Evolutionary conservation across 139 green algal species (phyloP).

Genomic region (Chlorella sorokiniana): DNA sequence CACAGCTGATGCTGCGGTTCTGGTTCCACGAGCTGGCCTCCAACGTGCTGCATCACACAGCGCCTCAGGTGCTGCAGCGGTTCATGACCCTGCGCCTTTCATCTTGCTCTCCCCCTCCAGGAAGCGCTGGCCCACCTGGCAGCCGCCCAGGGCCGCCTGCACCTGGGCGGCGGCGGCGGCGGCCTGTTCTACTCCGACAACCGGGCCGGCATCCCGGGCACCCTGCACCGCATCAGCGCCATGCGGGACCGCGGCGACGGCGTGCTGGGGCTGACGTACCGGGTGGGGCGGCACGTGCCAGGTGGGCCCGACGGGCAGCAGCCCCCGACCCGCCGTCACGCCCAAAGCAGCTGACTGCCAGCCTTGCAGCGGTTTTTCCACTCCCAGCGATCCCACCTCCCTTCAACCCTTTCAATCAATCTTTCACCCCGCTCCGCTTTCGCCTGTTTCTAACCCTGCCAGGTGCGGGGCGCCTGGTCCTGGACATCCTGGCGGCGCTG

Average conservation of each 20-base stretch:
- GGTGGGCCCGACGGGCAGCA: neutral
- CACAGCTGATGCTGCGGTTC: no score
- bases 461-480: conserved; percentile 44
- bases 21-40: no score
- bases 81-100: neutral
- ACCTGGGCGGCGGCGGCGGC: conserved; percentile 19
- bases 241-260: conserved; percentile 76
- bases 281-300: conserved; percentile 62
- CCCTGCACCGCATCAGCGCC: conserved; percentile 91
- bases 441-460: neutral
- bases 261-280: conserved; percentile 79
- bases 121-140: conserved; percentile 11
- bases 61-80: no score
- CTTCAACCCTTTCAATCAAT: neutral
- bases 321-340: no score
- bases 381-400: neutral
- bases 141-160: conserved; percentile 1
- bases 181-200: conserved; percentile 92
- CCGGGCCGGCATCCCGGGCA: conserved; percentile 90
- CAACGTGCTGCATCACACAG: no score
- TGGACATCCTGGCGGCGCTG: conserved; percentile 59
- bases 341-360: neutral
- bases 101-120: neutral
- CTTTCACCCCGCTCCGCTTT: neutral
- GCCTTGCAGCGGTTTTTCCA: neutral